Evolutionary conservation across 257 asterid species (phyloP), one percentile per base, ranked within the genome.

Genomic region (Plectranthus barbatus): DNA sequence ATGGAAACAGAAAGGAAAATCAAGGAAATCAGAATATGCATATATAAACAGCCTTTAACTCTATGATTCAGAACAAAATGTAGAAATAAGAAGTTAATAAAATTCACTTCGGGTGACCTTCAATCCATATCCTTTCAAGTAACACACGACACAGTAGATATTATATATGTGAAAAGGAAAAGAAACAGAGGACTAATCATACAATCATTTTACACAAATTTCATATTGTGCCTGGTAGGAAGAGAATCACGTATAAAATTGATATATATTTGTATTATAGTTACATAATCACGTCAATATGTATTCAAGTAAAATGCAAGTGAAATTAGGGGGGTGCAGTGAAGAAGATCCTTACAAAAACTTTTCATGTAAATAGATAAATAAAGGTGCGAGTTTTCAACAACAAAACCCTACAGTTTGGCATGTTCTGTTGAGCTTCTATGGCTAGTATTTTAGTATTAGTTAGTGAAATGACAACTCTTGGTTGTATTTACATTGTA

Each of bases 1-100:
- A 80, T 18, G 47, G n/a, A 50, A 72, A 65, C 56, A 70, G 26
- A 80, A 62, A 63, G 26, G 53, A 74, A 59, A 52, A 67, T 74
- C 56, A 69, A 34, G 64, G 54, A 57, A 15, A 57, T 56, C 13
- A 54, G 33, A 68, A 75, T 12, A 41, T 40, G 24, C 33, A 17
- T 24, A 37, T 44, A 34, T 29, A 60, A 41, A 60, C 29, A 11
- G 19, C 23, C 41, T 39, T 61, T 66, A 50, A 37, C 57, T 18
- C 17, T 12, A 46, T 44, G 40, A 12, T 45, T 44, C 20, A 54
- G 56, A 45, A 15, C 55, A 29, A 17, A 26, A 4, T 6, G 13
- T 29, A 67, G 13, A 68, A 62, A 62, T 48, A 8, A 29, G 4
- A 56, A 40, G 44, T 45, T 5, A 54, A 60, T 50, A 56, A 6